Evolutionary conservation across 2,329 filamentous ascomycete species (phyloP).

Genomic region (Botrytis galanthina): DNA sequence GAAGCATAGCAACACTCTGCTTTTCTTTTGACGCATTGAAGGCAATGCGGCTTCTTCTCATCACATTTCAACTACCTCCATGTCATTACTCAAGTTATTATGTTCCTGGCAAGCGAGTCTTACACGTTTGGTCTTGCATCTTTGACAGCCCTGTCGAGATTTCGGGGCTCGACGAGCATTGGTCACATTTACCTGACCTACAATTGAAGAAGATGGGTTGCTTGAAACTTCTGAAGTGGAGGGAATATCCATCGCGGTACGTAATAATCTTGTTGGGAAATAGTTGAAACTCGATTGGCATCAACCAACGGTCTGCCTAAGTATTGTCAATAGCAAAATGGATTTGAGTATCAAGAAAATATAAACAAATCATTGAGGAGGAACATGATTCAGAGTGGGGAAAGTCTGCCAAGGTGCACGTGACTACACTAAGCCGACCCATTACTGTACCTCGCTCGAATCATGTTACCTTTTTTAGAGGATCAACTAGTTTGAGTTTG

Average conservation of each 20-base stretch:
- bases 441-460: background rate
- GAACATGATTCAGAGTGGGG: background rate
- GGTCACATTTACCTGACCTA: background rate
- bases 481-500: background rate
- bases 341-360: background rate
- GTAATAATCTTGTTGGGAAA: background rate
- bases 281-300: background rate
- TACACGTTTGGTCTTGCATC: conserved; percentile 37
- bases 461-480: background rate
- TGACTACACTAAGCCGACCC: background rate
- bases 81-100: conserved; percentile 15
- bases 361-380: background rate
- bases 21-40: conserved; percentile 32
- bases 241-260: background rate
- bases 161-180: conserved; percentile 35
- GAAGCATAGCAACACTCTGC: conserved; percentile 33
- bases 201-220: background rate
- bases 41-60: conserved; percentile 35
- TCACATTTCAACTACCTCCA: conserved; percentile 35
- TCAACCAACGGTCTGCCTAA: background rate
- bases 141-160: conserved; percentile 33
- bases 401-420: background rate
- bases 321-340: background rate
- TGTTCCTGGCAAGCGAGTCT: conserved; percentile 4
- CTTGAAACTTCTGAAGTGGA: background rate